Base-by-base conservation (phyloP, 495 filamentous ascomycete genomes). In the Bathelium albidoporum region DNA sequence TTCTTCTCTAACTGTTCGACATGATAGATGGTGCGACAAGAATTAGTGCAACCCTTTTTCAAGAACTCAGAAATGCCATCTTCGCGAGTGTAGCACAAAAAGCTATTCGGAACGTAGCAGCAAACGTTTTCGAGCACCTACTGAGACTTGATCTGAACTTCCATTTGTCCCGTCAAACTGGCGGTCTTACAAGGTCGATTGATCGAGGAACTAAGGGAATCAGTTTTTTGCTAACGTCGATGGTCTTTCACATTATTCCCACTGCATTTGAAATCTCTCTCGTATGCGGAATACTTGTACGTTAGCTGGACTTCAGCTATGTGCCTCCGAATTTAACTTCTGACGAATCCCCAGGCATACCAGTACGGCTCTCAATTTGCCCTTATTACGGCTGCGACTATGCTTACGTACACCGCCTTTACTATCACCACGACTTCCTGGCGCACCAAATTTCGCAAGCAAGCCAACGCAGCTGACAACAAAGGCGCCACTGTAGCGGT, bases 171-270 rank as follows among this genome's bases (percentile, higher is more conserved):
- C 89, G 93, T 59, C 94, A 97, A 77, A 97, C 95, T 10, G 94
- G 94, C 39, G 94, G 95, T 7, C 73, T 98, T 59, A 97, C 91
- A 16, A 82, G 95, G 66, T 95, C 95, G 43, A 96, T 98, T 67
- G 94, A 98, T 71, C 85, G 94, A 64, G 94, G 94, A 66, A 97
- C 94, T 1, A 97, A 97, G 74, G 94, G 94, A 31, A 98, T 98
- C 71, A 96, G 91, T 74, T 98, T 97, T 71, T 74, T 97, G 62
- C 80, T 97, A 62, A 95, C 90, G 10, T 96, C 92, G 43, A 97
- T 98, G 94, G 91, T 98, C 39, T 97, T 98, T 70, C 95, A 97
- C 70, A 89, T 98, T 45, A 81, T 97, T 18, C 94, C 94, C 0
- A 97, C 94, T 0, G 90, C 91, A 0, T 73, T 98, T 59, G 94